Evolutionary conservation across 1,139 yeast species (phyloP).

Genomic region (Yamadazyma friedrichii): DNA sequence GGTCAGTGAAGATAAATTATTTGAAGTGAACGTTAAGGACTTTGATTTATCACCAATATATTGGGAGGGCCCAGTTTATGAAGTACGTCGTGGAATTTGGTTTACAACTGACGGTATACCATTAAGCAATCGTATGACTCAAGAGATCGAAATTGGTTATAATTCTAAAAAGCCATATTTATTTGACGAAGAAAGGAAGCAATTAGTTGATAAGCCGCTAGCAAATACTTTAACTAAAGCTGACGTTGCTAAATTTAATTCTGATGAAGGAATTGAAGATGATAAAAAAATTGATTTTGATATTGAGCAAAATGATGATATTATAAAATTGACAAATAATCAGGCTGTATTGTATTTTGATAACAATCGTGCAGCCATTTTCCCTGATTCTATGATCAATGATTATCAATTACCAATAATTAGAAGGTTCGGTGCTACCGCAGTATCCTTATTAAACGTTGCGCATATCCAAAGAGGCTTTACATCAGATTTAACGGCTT

Average conservation of each 20-base stretch:
- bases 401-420: slow-evolving; percentile 39
- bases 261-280: slow-evolving; percentile 10
- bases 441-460: slow-evolving; percentile 34
- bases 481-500: slow-evolving; percentile 26
- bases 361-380: slow-evolving; percentile 33
- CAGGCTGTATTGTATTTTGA: slow-evolving; percentile 33
- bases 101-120: slow-evolving; percentile 65
- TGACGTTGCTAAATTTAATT: slow-evolving; percentile 15
- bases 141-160: slow-evolving; percentile 60
- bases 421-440: slow-evolving; percentile 34
- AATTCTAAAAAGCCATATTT: slow-evolving; percentile 30
- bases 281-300: slow-evolving; percentile 3
- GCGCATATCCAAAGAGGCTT: slow-evolving; percentile 40
- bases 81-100: slow-evolving; percentile 87
- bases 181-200: slow-evolving; percentile 17
- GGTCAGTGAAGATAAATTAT: slow-evolving; percentile 81
- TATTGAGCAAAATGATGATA: slow-evolving; percentile 26
- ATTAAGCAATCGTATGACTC: slow-evolving; percentile 48
- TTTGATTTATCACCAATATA: slow-evolving; percentile 66
- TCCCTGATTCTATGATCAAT: slow-evolving; percentile 35
- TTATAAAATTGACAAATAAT: slow-evolving; percentile 29
- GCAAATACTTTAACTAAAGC: slow-evolving; percentile 8
- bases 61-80: slow-evolving; percentile 89
- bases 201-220: slow-evolving; percentile 2
- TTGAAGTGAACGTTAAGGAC: slow-evolving; percentile 61